These are phyloP conservation scores for Fusarium camptoceras DNA, from an alignment of 2,329 filamentous ascomycete genomes.

Conservation along the genomic window DNA sequence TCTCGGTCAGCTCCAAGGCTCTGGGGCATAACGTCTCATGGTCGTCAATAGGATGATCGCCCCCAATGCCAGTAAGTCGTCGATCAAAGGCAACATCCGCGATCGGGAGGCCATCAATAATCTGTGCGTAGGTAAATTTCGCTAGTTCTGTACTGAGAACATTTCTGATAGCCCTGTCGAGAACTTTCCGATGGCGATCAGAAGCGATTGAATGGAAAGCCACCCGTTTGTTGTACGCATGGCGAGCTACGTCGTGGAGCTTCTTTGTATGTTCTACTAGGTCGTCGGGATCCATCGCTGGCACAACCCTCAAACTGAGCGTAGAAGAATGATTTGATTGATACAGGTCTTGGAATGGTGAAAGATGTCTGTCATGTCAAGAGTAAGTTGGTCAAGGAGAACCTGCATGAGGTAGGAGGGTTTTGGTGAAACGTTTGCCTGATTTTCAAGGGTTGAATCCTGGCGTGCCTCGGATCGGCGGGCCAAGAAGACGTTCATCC, in stretches of 20 bases:
- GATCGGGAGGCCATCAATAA: constrained; percentile 32
- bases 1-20: not conserved
- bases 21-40: constrained; percentile 21
- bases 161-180: constrained; percentile 8
- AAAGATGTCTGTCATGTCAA: not conserved
- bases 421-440: not conserved
- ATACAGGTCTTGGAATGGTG: no score
- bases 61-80: constrained; percentile 18
- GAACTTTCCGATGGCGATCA: not conserved
- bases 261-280: not conserved
- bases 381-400: not conserved
- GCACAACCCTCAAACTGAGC: not conserved
- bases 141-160: constrained; percentile 13
- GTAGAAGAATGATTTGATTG: fast-evolving
- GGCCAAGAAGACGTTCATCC: no score
- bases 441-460: not conserved
- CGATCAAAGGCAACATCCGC: constrained; percentile 24
- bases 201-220: constrained; percentile 1
- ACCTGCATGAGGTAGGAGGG: not conserved
- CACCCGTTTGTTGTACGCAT: not conserved
- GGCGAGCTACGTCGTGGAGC: not conserved
- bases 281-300: constrained; percentile 8
- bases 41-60: constrained; percentile 28
- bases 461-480: no score
- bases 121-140: constrained; percentile 28